phyloP scores from a whole-genome alignment of 805 yeast genomes.

The Ogataea kodamae region DNA sequence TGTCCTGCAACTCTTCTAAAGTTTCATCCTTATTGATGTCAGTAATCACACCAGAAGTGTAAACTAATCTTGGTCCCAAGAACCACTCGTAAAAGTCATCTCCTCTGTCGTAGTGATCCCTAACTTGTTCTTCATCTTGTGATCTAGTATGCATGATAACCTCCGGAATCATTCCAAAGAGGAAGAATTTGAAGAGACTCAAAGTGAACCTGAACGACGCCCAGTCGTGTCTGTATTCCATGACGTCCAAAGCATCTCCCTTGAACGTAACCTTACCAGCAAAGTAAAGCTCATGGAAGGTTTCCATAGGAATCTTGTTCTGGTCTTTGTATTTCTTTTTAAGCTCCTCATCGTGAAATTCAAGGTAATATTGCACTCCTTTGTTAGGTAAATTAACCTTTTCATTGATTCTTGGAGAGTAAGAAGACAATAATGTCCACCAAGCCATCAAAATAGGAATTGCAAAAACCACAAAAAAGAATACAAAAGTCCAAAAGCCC shows the following conservation, averaged over 20 bases:
- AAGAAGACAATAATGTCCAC: constrained; percentile 78
- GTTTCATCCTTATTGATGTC: constrained; percentile 72
- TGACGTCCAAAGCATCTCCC: constrained; percentile 78
- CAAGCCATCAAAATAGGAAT: constrained; percentile 75
- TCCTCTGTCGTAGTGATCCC: constrained; percentile 95
- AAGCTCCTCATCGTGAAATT: constrained; percentile 72
- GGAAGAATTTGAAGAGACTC: constrained; percentile 72
- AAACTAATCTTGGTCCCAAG: constrained; percentile 91
- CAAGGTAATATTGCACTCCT: constrained; percentile 76
- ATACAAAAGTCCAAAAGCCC: constrained; percentile 63
- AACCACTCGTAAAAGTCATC: constrained; percentile 94
- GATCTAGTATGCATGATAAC: constrained; percentile 88
- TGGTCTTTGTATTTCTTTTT: constrained; percentile 66
- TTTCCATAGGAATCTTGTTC: constrained; percentile 84
- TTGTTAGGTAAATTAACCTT: constrained; percentile 71
- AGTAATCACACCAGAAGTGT: constrained; percentile 79
- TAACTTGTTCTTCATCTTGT: constrained; percentile 94
- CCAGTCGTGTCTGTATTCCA: constrained; percentile 93
- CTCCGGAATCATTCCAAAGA: constrained; percentile 88
- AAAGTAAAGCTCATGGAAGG: constrained; percentile 85
- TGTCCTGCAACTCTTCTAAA: constrained; percentile 80
- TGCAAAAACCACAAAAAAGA: constrained; percentile 51
- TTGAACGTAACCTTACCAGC: constrained; percentile 80
- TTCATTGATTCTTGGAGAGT: constrained; percentile 77
- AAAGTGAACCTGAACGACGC: constrained; percentile 75